Evolutionary conservation across 169 alveolate species (phyloP).

Genomic region (Plasmodium inui): DNA sequence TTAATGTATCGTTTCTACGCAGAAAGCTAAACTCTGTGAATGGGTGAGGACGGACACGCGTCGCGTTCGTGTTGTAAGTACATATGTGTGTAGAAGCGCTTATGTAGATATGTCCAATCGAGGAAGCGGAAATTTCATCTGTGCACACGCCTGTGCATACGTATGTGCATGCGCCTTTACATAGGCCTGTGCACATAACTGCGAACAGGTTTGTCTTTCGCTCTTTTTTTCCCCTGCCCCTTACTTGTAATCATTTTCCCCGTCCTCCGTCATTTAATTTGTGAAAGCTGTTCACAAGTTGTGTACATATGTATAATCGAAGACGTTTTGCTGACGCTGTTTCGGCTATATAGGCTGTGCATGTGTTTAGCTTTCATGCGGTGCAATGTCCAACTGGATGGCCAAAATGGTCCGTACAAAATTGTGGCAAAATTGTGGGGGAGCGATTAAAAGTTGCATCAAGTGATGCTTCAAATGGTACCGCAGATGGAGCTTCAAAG

Average conservation of each 20-base stretch:
- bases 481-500: not conserved
- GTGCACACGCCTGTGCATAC: not conserved
- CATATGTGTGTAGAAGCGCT: not conserved
- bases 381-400: not conserved
- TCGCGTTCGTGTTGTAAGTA: not conserved
- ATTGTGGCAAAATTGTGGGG: not conserved
- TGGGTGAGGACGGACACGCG: not conserved
- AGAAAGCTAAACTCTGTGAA: conserved; percentile 23
- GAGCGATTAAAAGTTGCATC: not conserved
- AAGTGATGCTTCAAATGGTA: not conserved
- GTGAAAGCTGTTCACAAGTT: not conserved
- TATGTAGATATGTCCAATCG: not conserved
- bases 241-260: conserved; percentile 52
- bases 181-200: not conserved
- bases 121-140: not conserved
- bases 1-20: conserved; percentile 21
- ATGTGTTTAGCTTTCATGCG: not conserved
- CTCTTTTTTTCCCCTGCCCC: not conserved
- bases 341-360: not conserved
- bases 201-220: not conserved
- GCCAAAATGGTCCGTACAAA: not conserved
- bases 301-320: not conserved
- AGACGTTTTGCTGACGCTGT: not conserved
- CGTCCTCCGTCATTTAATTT: conserved; percentile 37
- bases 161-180: not conserved